Conservation (phyloP, 1,139 yeast genomes). For the Nakaseomyces bracarensis region DNA sequence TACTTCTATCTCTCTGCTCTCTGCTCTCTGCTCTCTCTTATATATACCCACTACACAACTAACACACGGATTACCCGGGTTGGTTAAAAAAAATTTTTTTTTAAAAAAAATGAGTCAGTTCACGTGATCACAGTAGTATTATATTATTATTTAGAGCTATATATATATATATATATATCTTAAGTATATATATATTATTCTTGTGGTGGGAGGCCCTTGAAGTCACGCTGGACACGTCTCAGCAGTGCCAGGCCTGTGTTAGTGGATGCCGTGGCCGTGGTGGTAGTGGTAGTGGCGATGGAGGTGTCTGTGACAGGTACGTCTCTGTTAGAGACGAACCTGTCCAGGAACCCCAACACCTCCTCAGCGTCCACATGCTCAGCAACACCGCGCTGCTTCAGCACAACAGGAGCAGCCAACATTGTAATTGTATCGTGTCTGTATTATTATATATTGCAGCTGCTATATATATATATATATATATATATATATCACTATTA, state of each 20-base stretch:
- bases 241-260: conserved; percentile 43
- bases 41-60: too few relatives aligned
- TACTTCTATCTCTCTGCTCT: too few relatives aligned
- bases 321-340: conserved; percentile 35
- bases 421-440: neutral
- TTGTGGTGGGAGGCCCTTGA: conserved; percentile 63
- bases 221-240: conserved; percentile 58
- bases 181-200: too few relatives aligned
- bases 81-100: too few relatives aligned
- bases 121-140: neutral
- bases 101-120: too few relatives aligned
- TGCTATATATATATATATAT: neutral
- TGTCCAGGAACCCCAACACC: conserved; percentile 39
- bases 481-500: too few relatives aligned
- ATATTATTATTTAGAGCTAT: neutral
- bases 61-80: too few relatives aligned
- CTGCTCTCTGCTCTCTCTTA: too few relatives aligned
- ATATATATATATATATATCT: neutral
- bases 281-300: conserved; percentile 11
- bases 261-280: conserved; percentile 9
- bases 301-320: conserved; percentile 12
- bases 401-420: conserved; percentile 43
- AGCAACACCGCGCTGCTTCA: conserved; percentile 32
- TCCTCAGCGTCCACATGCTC: conserved; percentile 34
- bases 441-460: neutral